Conservation (phyloP, 306 rosid genomes). For the Lathyrus oleraceus region DNA sequence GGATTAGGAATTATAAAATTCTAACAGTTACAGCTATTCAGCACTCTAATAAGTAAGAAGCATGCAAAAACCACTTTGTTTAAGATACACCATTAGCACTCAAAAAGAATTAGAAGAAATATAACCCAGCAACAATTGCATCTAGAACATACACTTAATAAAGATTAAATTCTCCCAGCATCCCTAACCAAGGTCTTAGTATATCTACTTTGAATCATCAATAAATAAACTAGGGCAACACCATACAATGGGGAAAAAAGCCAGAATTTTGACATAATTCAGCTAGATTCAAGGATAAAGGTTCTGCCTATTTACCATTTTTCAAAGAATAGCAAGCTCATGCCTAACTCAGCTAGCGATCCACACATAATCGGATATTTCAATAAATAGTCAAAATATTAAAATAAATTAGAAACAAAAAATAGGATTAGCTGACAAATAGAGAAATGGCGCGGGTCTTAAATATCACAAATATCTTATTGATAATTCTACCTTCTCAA, state of each 20-base stretch:
- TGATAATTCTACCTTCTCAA: conserved; percentile 7
- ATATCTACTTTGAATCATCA: conserved; percentile 14
- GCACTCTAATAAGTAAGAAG: background rate
- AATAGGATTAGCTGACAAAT: background rate
- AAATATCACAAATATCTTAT: no score
- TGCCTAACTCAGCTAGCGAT: background rate
- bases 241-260: background rate
- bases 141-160: background rate
- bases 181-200: background rate
- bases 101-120: conserved; percentile 12
- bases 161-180: conserved; percentile 11
- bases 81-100: conserved; percentile 13
- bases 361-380: background rate
- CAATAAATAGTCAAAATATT: background rate
- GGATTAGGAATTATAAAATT: background rate
- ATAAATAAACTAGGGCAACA: background rate
- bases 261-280: background rate
- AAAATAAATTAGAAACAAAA: background rate
- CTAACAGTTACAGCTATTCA: background rate
- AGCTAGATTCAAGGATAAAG: background rate
- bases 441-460: conserved; percentile 5
- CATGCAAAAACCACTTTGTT: conserved; percentile 21
- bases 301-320: background rate
- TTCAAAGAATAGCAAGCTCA: background rate
- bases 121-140: background rate